Conservation (phyloP, 768 basidiomycete genomes). For the Leccinum subtestaceum region DNA sequence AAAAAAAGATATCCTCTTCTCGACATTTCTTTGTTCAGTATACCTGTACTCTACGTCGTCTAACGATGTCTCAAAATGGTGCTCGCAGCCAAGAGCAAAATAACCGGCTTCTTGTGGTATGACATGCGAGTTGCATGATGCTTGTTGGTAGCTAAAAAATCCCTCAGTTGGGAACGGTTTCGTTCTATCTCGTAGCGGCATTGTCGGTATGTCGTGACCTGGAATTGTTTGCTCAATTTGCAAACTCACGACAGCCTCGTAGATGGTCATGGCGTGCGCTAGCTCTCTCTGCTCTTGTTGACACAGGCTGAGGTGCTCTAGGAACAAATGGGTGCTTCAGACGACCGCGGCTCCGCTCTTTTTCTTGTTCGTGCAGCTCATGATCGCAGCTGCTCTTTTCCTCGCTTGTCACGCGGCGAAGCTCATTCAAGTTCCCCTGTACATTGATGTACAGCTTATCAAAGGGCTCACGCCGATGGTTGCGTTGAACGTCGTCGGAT, state of each 20-base stretch:
- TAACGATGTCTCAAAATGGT: constrained; percentile 27
- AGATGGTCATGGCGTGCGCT: constrained; percentile 90
- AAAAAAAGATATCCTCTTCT: background rate
- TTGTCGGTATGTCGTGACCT: constrained; percentile 59
- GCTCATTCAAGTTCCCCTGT: constrained; percentile 63
- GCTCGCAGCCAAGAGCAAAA: constrained; percentile 32
- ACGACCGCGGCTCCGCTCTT: constrained; percentile 74
- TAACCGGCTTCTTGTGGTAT: constrained; percentile 32
- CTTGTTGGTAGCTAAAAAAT: constrained; percentile 5
- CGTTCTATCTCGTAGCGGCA: constrained; percentile 88
- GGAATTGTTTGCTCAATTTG: background rate
- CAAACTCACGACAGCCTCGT: constrained; percentile 3
- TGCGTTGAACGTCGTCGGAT: constrained; percentile 72
- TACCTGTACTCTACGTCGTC: background rate
- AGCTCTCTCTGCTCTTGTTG: constrained; percentile 20
- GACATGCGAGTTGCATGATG: constrained; percentile 9
- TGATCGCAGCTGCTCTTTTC: constrained; percentile 79
- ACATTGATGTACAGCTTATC: constrained; percentile 60
- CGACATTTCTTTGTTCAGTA: background rate
- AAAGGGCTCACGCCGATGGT: constrained; percentile 78
- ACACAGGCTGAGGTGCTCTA: constrained; percentile 30
- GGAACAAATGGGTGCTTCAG: constrained; percentile 91
- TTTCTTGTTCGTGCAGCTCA: constrained; percentile 79
- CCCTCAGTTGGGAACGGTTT: constrained; percentile 64
- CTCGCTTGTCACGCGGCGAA: constrained; percentile 57